These are phyloP conservation scores for Tranzscheliella williamsii DNA, from an alignment of 1,284 basidiomycete species.

Conservation along the genomic window DNA sequence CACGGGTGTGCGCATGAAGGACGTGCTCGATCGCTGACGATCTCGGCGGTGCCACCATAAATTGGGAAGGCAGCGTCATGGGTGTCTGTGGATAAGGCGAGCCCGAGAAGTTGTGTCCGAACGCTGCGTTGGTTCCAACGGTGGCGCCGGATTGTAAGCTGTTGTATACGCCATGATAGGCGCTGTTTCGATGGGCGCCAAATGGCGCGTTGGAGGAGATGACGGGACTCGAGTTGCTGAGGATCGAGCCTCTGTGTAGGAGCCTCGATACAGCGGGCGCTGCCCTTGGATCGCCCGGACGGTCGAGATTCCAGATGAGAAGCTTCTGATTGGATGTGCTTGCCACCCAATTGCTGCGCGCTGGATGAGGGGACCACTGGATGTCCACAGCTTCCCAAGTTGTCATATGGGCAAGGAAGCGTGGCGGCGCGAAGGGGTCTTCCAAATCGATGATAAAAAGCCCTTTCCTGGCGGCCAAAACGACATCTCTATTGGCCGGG, in stretches of 20 bases:
- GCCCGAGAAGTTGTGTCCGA: slow-evolving; percentile 11
- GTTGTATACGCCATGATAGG: slow-evolving; percentile 28
- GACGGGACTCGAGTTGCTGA: slow-evolving; percentile 23
- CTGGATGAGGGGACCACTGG: slow-evolving; percentile 93
- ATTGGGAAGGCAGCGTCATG: slow-evolving; percentile 5
- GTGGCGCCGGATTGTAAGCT: slow-evolving; percentile 27
- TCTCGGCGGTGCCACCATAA: slow-evolving; percentile 9
- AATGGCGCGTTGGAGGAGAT: slow-evolving; percentile 24
- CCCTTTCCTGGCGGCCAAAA: slow-evolving; percentile 71
- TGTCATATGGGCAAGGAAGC: slow-evolving; percentile 91
- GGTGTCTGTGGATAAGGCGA: slow-evolving; percentile 20
- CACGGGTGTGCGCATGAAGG: slow-evolving; percentile 53
- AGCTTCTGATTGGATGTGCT: slow-evolving; percentile 94
- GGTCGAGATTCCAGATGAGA: slow-evolving; percentile 88
- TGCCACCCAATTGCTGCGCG: slow-evolving; percentile 83
- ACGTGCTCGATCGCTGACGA: slow-evolving; percentile 53
- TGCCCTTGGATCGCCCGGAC: slow-evolving; percentile 38
- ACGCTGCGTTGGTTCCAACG: slow-evolving; percentile 23
- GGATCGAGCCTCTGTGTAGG: slow-evolving; percentile 18
- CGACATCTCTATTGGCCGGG: slow-evolving; percentile 58
- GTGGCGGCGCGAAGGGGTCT: slow-evolving; percentile 80
- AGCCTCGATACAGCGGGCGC: slow-evolving; percentile 13
- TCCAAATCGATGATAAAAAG: slow-evolving; percentile 96
- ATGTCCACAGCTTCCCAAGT: slow-evolving; percentile 92
- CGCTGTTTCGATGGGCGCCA: slow-evolving; percentile 20